These are phyloP conservation scores for Sporothrix euskadiensis DNA, from an alignment of 2,329 filamentous ascomycete species.

Conservation along the genomic window DNA sequence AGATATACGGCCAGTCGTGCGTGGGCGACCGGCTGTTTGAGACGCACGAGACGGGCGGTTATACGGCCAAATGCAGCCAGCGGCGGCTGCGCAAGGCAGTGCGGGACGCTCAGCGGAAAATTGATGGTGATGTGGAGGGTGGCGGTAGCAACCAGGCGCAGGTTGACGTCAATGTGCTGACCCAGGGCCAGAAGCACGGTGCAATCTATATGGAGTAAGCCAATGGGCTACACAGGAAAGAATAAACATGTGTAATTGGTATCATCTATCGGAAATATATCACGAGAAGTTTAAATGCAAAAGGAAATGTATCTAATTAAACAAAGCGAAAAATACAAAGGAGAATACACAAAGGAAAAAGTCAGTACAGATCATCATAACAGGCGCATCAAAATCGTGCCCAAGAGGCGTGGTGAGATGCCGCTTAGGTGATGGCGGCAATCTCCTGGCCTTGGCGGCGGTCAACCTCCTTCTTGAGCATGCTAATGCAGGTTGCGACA, in stretches of 20 bases:
- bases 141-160: slow-evolving; percentile 26
- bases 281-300: background rate
- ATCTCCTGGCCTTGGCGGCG: slow-evolving; percentile 55
- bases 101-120: slow-evolving; percentile 31
- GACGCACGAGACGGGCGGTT: slow-evolving; percentile 42
- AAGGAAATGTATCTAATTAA: background rate
- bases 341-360: background rate
- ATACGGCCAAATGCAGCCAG: slow-evolving; percentile 47
- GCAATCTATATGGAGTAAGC: slow-evolving; percentile 34
- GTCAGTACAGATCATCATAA: background rate
- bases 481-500: slow-evolving; percentile 57
- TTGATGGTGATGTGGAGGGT: slow-evolving; percentile 5
- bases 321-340: background rate
- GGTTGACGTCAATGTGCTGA: slow-evolving; percentile 37
- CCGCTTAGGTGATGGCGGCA: slow-evolving; percentile 37
- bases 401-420: background rate
- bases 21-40: slow-evolving; percentile 48
- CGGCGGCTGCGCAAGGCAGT: slow-evolving; percentile 41
- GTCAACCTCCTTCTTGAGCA: slow-evolving; percentile 68
- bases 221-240: background rate
- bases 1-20: slow-evolving; percentile 53
- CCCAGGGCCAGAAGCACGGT: slow-evolving; percentile 37
- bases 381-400: background rate
- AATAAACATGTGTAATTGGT: background rate
- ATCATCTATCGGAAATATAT: slow-evolving; percentile 11